These are phyloP conservation scores for Tripterygium wilfordii DNA, from an alignment of 177 flowering plant genomes.

Conservation along the genomic window DNA sequence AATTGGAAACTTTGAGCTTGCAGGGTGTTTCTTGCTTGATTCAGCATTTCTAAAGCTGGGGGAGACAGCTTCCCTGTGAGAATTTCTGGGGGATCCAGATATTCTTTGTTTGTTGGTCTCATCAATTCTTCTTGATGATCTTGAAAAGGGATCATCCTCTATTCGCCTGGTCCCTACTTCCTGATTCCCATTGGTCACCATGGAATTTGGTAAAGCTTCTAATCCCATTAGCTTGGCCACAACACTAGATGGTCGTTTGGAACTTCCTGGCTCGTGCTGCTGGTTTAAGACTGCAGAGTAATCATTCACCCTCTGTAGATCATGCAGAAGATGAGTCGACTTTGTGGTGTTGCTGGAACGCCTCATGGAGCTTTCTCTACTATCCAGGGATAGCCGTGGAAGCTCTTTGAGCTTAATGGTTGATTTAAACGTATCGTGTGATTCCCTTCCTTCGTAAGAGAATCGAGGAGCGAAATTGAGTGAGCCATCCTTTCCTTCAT, in stretches of 20 bases:
- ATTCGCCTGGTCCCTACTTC: constrained; percentile 7
- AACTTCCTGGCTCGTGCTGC: constrained; percentile 33
- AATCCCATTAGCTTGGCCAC: constrained; percentile 76
- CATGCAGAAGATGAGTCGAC: constrained; percentile 9
- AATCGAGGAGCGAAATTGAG: constrained; percentile 35
- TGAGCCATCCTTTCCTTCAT: constrained; percentile 20
- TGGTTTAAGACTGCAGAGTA: constrained; percentile 5
- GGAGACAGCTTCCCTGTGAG: constrained; percentile 23
- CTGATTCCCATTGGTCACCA: constrained; percentile 12
- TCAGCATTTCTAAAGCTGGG: constrained; percentile 25
- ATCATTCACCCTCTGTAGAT: constrained; percentile 12
- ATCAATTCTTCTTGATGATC: constrained; percentile 18
- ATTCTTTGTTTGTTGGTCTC: constrained; percentile 25
- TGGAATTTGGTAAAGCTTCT: constrained; percentile 47
- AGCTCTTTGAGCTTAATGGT: constrained; percentile 41
- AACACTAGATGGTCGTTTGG: constrained; percentile 35
- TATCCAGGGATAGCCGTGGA: constrained; percentile 65
- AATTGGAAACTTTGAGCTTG: constrained; percentile 40
- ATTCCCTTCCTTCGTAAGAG: constrained; percentile 62
- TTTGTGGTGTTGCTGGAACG: constrained; percentile 15
- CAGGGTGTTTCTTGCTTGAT: constrained; percentile 31
- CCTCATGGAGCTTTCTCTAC: constrained; percentile 31
- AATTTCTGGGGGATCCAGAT: constrained; percentile 28
- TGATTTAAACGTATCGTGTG: constrained; percentile 27
- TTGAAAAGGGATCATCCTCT: constrained; percentile 20